Conservation (phyloP, 179 eudicot species). For the Carnegiea gigantea region DNA sequence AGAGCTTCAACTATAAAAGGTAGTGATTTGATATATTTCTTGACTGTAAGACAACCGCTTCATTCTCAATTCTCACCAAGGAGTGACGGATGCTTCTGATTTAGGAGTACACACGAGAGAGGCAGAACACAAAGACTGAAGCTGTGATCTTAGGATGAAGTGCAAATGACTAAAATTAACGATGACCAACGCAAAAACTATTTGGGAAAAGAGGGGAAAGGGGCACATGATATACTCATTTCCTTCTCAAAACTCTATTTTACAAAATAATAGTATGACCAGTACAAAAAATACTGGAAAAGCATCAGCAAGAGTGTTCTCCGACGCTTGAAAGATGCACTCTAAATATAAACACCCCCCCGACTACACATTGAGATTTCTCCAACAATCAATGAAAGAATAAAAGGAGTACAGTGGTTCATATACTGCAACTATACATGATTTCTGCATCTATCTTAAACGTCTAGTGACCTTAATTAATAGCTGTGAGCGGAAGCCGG, state of each 20-base stretch:
- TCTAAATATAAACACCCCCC: conserved; percentile 10
- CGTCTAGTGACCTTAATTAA: conserved; percentile 39
- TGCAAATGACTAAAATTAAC: no score
- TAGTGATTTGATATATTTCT: no score
- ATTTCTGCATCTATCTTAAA: conserved; percentile 27
- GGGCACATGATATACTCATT: neutral
- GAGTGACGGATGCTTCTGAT: no score
- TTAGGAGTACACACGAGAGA: no score
- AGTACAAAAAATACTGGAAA: conserved; percentile 5
- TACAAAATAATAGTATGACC: neutral
- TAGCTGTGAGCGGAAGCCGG: conserved; percentile 72
- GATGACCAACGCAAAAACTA: no score
- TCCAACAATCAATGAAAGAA: conserved; percentile 37
- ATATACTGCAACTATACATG: conserved; percentile 17
- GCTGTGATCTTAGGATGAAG: no score
- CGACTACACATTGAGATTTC: conserved; percentile 26
- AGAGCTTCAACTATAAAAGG: no score
- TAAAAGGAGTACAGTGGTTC: conserved; percentile 33
- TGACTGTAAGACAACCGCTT: no score
- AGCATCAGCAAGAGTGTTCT: neutral
- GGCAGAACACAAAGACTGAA: no score
- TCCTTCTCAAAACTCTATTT: neutral
- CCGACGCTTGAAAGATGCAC: conserved; percentile 17
- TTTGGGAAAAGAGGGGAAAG: neutral
- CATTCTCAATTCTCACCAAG: no score